These are phyloP conservation scores for Mucor circinelloides DNA, from an alignment of 371 early-diverging fungal genomes.

Conservation along the genomic window DNA sequence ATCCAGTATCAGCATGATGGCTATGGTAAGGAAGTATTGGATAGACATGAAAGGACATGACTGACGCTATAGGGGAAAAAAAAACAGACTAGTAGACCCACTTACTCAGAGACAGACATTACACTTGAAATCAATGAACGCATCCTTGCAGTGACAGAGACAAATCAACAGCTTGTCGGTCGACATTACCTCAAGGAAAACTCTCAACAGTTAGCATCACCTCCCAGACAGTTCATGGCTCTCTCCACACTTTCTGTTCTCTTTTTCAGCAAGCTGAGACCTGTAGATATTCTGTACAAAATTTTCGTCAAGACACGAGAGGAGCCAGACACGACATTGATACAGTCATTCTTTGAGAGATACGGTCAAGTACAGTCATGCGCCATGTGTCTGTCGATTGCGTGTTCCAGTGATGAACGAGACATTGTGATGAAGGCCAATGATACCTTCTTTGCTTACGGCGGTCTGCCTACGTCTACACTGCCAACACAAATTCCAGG, in stretches of 20 bases:
- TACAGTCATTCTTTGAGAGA: constrained; percentile 57
- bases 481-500: constrained; percentile 7
- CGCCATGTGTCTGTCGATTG: constrained; percentile 75
- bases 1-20: not conserved
- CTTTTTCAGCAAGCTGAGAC: constrained; percentile 69
- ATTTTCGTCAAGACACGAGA: not conserved
- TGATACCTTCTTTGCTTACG: constrained; percentile 59
- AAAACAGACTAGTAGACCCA: not conserved
- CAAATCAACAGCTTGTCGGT: constrained; percentile 6
- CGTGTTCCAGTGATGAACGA: constrained; percentile 39
- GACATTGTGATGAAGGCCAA: constrained; percentile 41
- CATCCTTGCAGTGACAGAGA: constrained; percentile 54
- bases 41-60: not conserved
- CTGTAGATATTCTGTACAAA: constrained; percentile 61
- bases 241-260: constrained; percentile 71
- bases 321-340: constrained; percentile 38
- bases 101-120: not conserved
- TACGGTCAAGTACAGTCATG: constrained; percentile 65
- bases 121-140: not conserved
- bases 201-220: constrained; percentile 57
- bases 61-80: not conserved
- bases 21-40: not conserved
- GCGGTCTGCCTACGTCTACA: constrained; percentile 57
- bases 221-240: constrained; percentile 70
- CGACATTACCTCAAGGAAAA: constrained; percentile 52